Evolutionary conservation across 495 filamentous ascomycete genomes (phyloP).

Genomic region (Annulohypoxylon stygium): DNA sequence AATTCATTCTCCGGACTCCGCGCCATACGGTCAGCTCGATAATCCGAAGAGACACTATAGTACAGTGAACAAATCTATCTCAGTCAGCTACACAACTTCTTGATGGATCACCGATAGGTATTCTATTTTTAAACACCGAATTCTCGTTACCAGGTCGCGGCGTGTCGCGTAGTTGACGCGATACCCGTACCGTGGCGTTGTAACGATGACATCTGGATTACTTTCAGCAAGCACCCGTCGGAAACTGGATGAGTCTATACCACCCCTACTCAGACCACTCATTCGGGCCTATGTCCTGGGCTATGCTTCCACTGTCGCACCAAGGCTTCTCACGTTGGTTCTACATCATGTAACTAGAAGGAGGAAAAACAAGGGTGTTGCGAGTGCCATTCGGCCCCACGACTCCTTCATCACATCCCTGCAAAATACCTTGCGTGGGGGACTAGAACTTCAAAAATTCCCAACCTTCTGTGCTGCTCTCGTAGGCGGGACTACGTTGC

Average conservation of each 20-base stretch:
- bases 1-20: constrained; percentile 3
- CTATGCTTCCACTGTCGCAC: constrained; percentile 77
- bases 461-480: constrained; percentile 84
- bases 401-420: constrained; percentile 58
- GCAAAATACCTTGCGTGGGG: constrained; percentile 58
- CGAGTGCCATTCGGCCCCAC: constrained; percentile 48
- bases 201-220: constrained; percentile 43
- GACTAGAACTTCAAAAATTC: constrained; percentile 71
- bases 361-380: constrained; percentile 61
- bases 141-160: constrained; percentile 30
- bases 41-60: neutral
- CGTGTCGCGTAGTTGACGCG: constrained; percentile 39
- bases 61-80: neutral
- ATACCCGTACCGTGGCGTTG: constrained; percentile 22
- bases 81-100: neutral
- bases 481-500: constrained; percentile 79
- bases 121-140: constrained; percentile 16
- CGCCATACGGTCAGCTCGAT: constrained; percentile 5
- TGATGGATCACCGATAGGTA: constrained; percentile 20
- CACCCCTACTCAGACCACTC: constrained; percentile 68
- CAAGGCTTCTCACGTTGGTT: constrained; percentile 71
- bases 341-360: constrained; percentile 59
- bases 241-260: constrained; percentile 55
- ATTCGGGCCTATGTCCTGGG: constrained; percentile 81
- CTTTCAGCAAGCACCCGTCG: constrained; percentile 40